phyloP scores from a whole-genome alignment of 1,284 basidiomycete species.

The Ganoderma sp. region DNA sequence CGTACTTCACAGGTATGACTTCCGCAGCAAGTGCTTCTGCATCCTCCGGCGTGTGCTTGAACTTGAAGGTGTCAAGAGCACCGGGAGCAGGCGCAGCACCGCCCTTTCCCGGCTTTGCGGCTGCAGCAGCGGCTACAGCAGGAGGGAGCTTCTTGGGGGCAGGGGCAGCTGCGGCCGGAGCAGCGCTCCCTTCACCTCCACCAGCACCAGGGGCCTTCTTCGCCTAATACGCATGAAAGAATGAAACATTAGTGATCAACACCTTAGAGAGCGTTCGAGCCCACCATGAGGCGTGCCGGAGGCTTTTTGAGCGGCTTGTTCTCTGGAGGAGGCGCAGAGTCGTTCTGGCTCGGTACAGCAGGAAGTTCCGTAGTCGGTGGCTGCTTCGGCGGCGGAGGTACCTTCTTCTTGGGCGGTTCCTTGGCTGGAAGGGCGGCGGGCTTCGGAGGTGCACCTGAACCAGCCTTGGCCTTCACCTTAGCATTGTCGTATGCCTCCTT shows the following conservation, averaged over 20 bases:
- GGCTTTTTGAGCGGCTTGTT: constrained; percentile 58
- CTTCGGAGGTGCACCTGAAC: constrained; percentile 56
- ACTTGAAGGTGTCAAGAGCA: constrained; percentile 87
- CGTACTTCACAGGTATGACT: constrained; percentile 74
- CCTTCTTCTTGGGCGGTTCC: constrained; percentile 56
- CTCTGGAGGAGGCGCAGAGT: constrained; percentile 44
- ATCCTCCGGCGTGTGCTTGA: constrained; percentile 90
- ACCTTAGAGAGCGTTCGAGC: constrained; percentile 25
- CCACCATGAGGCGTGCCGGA: constrained; percentile 55
- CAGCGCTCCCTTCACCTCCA: constrained; percentile 19
- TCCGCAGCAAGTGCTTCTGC: constrained; percentile 84
- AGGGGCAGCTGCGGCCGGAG: constrained; percentile 43
- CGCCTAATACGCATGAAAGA: constrained; percentile 40
- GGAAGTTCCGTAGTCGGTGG: constrained; percentile 41
- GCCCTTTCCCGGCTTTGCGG: constrained; percentile 58
- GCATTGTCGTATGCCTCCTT: constrained; percentile 93
- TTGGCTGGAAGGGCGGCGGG: constrained; percentile 48
- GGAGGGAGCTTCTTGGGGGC: constrained; percentile 53
- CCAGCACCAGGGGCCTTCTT: constrained; percentile 57
- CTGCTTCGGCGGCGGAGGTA: constrained; percentile 43
- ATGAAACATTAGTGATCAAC: neutral
- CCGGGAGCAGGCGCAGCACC: constrained; percentile 53
- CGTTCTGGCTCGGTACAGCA: constrained; percentile 31
- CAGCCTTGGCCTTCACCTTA: constrained; percentile 83
- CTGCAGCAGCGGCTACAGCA: constrained; percentile 43